Base-by-base conservation (phyloP, 768 basidiomycete species). In the Hygrophorus russula region DNA sequence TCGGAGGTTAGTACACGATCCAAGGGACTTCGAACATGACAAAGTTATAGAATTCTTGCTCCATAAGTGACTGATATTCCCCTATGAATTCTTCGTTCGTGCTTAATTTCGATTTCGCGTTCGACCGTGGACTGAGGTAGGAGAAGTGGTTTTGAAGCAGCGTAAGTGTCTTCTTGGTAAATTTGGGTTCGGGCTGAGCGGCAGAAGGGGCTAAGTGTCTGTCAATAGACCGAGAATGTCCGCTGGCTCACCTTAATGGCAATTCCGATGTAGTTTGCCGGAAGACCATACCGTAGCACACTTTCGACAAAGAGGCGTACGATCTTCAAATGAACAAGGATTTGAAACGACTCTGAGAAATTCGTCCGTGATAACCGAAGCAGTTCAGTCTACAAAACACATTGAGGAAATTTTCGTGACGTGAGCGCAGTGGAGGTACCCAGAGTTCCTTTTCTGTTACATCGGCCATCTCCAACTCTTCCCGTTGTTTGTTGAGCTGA, bases 31-130 rank as follows among this genome's bases (percentile, higher is more conserved):
- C 94, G 57, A 82, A 93, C 56, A 94, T 58, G 17, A 97, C 89
- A 55, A 97, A 99, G 62, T 94, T 90, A 59, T 84, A 91, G 59
- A 85, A 87, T 60, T 99, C 94, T 59, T 93, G 86, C 56, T 99
- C 96, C 71, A 99, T 76, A 30, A 99, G 65, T 10, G 78, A 75
- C 59, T 91, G 87, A 59, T 86, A 99, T 61, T 99, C 94, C 50
- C 92, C 94, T 11, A 76, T 71, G 44, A 89, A 82, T 19, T 91
- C 88, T 4, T 83, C 80, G 35, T 63, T 67, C 0, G 61, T 64
- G 7, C 53, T 55, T 49, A 62, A 68, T 17, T 66, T 59, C 41
- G 59, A 59, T 54, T 74, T 73, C 13, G 63, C 65, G 46, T 75
- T 78, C 1, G 79, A 80, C 34, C 76, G 77, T n/a, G 82, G 75